Evolutionary conservation across 345 rosid genomes (phyloP).

Genomic region (Eucalyptus sideroxylon): DNA sequence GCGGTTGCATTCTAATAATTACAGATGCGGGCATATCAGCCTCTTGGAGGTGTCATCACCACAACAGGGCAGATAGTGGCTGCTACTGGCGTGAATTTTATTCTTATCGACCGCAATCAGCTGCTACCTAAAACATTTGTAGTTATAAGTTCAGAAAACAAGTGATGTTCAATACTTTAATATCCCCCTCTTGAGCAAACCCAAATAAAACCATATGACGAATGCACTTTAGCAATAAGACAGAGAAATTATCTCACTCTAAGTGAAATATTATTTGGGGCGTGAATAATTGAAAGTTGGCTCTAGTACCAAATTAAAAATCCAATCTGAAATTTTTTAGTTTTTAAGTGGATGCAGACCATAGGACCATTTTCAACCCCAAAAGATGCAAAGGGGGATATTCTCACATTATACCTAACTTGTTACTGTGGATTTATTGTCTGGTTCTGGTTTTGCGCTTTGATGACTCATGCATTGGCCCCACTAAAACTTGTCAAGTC

Average conservation of each 20-base stretch:
- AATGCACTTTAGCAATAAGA: not conserved
- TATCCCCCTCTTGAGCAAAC: not conserved
- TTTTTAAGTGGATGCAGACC: not conserved
- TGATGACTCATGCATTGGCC: not conserved
- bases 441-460: not conserved
- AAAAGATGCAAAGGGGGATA: not conserved
- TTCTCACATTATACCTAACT: not conserved
- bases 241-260: not conserved
- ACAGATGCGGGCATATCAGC: not conserved
- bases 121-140: not conserved
- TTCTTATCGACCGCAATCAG: not conserved
- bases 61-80: not conserved
- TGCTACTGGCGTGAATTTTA: not conserved
- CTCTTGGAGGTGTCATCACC: not conserved
- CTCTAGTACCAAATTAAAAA: no score
- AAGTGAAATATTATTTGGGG: not conserved
- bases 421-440: not conserved
- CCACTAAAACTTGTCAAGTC: not conserved
- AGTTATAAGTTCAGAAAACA: not conserved
- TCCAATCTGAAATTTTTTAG: not conserved
- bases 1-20: not conserved
- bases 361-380: not conserved
- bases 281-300: not conserved
- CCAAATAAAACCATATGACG: not conserved
- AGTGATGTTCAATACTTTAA: not conserved